Percentiles rank a stretch among this genome's conserved stretches.
Evolutionary conservation across 2,329 filamentous ascomycete species (phyloP).

Genomic region (Epicoccum sorghinum): DNA sequence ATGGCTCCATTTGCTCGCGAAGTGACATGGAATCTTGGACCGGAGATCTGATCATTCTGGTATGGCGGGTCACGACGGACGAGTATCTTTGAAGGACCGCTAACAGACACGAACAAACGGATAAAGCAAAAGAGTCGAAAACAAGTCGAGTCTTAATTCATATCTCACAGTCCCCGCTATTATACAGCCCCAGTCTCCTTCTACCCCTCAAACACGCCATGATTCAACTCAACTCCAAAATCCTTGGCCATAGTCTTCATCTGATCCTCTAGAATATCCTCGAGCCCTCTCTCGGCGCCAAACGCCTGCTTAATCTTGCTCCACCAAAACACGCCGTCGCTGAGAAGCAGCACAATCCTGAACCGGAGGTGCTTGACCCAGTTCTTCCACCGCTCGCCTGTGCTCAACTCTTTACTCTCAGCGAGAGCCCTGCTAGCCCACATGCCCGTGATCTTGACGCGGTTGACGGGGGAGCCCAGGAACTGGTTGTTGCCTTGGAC

Average conservation of each 20-base stretch:
- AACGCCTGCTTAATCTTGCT: conserved; percentile 78
- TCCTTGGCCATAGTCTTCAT: conserved; percentile 90
- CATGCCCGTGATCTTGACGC: conserved; percentile 89
- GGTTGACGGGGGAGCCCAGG: conserved; percentile 84
- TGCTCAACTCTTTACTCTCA: conserved; percentile 70
- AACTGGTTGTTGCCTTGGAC: conserved; percentile 94
- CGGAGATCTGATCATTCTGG: no score
- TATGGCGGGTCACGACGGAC: no score
- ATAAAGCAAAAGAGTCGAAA: no score
- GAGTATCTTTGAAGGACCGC: no score
- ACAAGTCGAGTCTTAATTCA: no score
- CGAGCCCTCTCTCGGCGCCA: conserved; percentile 82
- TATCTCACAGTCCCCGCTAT: neutral
- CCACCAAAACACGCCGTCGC: conserved; percentile 83
- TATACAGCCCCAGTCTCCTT: no score
- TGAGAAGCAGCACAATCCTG: conserved; percentile 73
- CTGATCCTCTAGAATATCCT: conserved; percentile 87
- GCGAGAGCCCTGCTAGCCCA: conserved; percentile 89
- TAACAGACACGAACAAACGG: no score
- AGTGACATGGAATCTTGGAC: no score
- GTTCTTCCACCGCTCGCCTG: conserved; percentile 68
- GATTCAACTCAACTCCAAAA: conserved; percentile 88
- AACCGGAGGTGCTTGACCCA: conserved; percentile 83
- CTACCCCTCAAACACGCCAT: conserved; percentile 84
- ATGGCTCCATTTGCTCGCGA: no score